These are phyloP conservation scores for Hygrocybe punicea DNA, from an alignment of 768 basidiomycete species.

Conservation along the genomic window DNA sequence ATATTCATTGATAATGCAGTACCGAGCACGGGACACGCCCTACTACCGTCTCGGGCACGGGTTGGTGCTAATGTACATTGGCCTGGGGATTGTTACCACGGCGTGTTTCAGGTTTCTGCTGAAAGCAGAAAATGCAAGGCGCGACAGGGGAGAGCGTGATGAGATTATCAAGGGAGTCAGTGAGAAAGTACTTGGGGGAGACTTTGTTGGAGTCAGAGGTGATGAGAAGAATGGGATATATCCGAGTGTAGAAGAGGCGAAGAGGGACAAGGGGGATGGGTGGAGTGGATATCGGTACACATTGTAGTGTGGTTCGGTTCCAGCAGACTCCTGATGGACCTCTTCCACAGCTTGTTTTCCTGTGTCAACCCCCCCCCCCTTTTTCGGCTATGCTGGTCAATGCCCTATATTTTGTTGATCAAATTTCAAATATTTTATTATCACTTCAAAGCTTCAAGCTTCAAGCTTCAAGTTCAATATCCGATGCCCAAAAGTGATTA, in stretches of 20 bases:
- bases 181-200: slow-evolving; percentile 27
- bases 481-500: no score
- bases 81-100: slow-evolving; percentile 54
- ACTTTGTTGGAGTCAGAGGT: slow-evolving; percentile 14
- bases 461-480: no score
- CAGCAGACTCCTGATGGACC: no score
- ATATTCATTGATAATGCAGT: slow-evolving; percentile 33
- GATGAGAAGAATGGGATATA: slow-evolving; percentile 56
- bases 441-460: no score
- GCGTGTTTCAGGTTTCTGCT: slow-evolving; percentile 41
- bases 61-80: slow-evolving; percentile 71
- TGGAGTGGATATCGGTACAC: slow-evolving; percentile 78
- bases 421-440: no score
- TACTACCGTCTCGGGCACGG: slow-evolving; percentile 65
- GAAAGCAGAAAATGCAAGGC: slow-evolving; percentile 57
- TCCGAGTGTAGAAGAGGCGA: slow-evolving; percentile 59
- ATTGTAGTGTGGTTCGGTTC: slow-evolving; percentile 40
- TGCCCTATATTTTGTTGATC: no score
- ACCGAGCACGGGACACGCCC: slow-evolving; percentile 61
- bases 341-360: no score
- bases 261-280: slow-evolving; percentile 63
- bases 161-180: slow-evolving; percentile 57
- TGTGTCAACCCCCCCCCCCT: no score
- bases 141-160: slow-evolving; percentile 65
- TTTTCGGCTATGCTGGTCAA: no score